Base-by-base conservation (phyloP, 2,329 filamentous ascomycete species). In the Aureobasidium sp. region DNA sequence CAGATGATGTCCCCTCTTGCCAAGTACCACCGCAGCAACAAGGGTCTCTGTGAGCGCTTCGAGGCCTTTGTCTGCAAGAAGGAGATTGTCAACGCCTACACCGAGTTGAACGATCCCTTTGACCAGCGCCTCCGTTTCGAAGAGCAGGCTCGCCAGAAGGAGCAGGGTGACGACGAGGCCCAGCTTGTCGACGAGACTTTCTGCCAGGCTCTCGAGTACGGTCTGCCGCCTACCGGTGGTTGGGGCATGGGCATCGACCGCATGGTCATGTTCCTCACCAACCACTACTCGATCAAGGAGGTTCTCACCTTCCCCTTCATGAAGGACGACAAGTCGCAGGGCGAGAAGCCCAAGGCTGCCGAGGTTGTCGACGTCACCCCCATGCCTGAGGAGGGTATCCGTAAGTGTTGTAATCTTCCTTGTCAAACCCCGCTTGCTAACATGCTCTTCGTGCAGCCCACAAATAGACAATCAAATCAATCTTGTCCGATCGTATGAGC, bases 201-300 rank as follows among this genome's bases (percentile, higher is more conserved):
- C 82, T 90, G 91, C 71, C 88, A 88, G 65, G 87, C 89, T 60
- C 84, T 97, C 63, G 94, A 97, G 75, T 94, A 91, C 71, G 90
- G 90, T 68, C 79, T 99, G 63, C 93, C 94, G 6, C 94, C 94
- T 0, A 99, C 94, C 1, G 94, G 90, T 75, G 94, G 94, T 53
- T 99, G 90, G 88, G 94, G 92, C 68, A 90, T 97, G 84, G 94
- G 94, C 67, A 94, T 96, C 68, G 92, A 97, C 79, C 87, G 93
- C 64, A 79, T 96, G 75, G 89, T 91, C 75, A 96, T 96, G 91
- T 96, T 96, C 84, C 79, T 97, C 76, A 96, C 93, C 53, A 86
- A 97, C 77, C 90, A 96, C 79, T 94, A 96, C 80, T 90, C 85
- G 69, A 99, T 99, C 75, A 92, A 94, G 78, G 94, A 99, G 78